phyloP scores from a whole-genome alignment of 345 rosid genomes.

The Eucalyptus polyanthemos region DNA sequence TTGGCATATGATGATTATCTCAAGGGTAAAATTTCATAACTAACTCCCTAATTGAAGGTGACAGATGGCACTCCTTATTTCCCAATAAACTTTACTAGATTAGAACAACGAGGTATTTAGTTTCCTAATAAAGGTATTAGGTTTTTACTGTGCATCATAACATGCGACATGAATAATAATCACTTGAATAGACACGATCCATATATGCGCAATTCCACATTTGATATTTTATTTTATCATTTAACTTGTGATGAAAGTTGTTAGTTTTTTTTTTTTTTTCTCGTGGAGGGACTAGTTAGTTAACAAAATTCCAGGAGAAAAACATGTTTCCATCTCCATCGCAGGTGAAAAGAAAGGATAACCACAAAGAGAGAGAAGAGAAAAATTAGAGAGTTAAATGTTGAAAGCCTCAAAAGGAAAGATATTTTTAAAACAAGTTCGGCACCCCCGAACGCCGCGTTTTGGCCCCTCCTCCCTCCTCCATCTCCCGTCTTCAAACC shows the following conservation, averaged over 20 bases:
- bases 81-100: neutral
- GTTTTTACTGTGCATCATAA: accelerated
- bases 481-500: neutral
- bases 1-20: neutral
- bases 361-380: neutral
- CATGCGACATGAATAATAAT: neutral
- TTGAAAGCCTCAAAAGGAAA: neutral
- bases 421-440: neutral
- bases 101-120: accelerated
- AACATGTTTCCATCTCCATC: neutral
- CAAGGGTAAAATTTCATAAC: neutral
- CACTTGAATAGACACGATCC: neutral
- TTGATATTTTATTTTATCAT: neutral
- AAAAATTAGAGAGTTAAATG: neutral
- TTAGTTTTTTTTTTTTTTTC: neutral
- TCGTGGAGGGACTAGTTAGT: neutral
- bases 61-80: accelerated
- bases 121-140: neutral
- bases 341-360: neutral
- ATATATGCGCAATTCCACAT: accelerated
- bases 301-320: neutral
- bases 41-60: neutral
- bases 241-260: neutral
- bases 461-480: neutral
- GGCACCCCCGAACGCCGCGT: neutral